Base-by-base conservation (phyloP, 345 rosid genomes). In the Citrus glauca region DNA sequence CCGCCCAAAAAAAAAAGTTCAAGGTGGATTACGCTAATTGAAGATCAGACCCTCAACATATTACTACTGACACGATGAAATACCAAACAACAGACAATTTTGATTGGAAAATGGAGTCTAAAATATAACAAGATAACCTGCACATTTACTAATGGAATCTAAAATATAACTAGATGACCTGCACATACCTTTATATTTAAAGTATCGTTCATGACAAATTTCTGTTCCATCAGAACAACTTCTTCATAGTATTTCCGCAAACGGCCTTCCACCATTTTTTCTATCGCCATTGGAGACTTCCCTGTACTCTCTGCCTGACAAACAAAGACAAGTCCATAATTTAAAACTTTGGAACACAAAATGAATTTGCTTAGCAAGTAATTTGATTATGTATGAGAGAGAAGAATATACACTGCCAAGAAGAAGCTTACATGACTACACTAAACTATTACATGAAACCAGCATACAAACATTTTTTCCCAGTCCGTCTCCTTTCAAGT, bases 231-330 rank as follows among this genome's bases (percentile, higher is more conserved):
- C 6, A 53, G 8, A 53, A 53, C 57, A 53, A 53, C 57, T 17
- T 96, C 99, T 87, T 53, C 57, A 53, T 53, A 53, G 57, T 53
- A 53, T 53, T 53, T 53, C 0, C 57, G 57, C 57, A 53, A 74
- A 71, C 98, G 99, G 20, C 99, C 98, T 89, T 94, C 98, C 66
- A 96, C 94, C 95, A 96, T 96, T 85, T 92, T 96, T 77, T 96
- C 97, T 80, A 96, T 72, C 20, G 91, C 94, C 89, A 91, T 88
- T 81, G 85, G 89, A 50, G 94, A 77, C 87, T 90, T 96, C 16
- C 91, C 99, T 48, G 91, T 87, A 72, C 90, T 92, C 79, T 91
- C 94, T 59, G 98, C 99, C 99, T 96, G 97, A 79, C 79, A 83
- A 69, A 75, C 40, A 86, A 79, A 75, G 27, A 27, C 28, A 75